Base-by-base conservation (phyloP, 129 eudicot species). In the Sambucus nigra region DNA sequence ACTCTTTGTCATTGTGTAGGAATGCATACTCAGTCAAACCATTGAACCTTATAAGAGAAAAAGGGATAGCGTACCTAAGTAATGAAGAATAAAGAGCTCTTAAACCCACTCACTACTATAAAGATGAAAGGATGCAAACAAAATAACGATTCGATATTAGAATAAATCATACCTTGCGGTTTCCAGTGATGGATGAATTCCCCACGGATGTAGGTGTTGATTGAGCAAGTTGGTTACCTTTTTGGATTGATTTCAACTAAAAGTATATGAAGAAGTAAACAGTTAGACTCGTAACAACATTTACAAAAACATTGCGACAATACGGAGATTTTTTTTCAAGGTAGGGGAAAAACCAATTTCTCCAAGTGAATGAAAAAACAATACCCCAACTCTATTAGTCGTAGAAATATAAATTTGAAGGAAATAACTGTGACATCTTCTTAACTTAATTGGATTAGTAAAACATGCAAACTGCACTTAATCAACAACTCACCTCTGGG, bases 401-500 rank as follows among this genome's bases (percentile, higher is more conserved):
- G n/a, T n/a, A n/a, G n/a, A n/a, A n/a, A n/a, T n/a, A n/a, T n/a
- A n/a, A n/a, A n/a, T n/a, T n/a, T n/a, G n/a, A n/a, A n/a, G n/a
- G n/a, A n/a, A n/a, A n/a, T n/a, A n/a, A n/a, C n/a, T n/a, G n/a
- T n/a, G n/a, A n/a, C n/a, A n/a, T n/a, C n/a, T n/a, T n/a, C n/a
- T n/a, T n/a, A n/a, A n/a, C n/a, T n/a, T n/a, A n/a, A n/a, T n/a
- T n/a, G n/a, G n/a, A n/a, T n/a, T n/a, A n/a, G n/a, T n/a, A n/a
- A n/a, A n/a, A n/a, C n/a, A n/a, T n/a, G n/a, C n/a, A n/a, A n/a
- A 35, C 12, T 35, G 13, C 4, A 29, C 35, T 40, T n/a, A 53
- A 21, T 13, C 25, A 25, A 17, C 65, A 27, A 25, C 73, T 27
- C 47, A 84, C 95, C 86, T 70, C 67, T 5, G 79, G 72, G 40